These are phyloP conservation scores for Fraxinus angustifolia DNA, from an alignment of 305 asterid species.

Conservation along the genomic window DNA sequence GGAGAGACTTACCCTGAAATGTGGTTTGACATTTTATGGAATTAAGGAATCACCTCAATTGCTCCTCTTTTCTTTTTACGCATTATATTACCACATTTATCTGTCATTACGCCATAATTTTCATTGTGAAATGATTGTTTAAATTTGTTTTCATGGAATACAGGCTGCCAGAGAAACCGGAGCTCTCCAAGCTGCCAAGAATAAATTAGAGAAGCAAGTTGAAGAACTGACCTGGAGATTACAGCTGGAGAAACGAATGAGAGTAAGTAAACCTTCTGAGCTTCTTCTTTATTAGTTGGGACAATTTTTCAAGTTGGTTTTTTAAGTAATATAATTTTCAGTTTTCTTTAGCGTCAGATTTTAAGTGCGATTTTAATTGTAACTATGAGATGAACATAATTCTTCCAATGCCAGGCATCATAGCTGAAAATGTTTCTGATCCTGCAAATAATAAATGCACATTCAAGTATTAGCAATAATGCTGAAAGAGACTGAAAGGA, in stretches of 20 bases:
- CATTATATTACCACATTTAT: background rate
- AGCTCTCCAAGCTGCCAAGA: conserved; percentile 99
- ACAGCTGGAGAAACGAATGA: conserved; percentile 98
- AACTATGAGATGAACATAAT: background rate
- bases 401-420: background rate
- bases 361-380: background rate
- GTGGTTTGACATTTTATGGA: conserved; percentile 30
- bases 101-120: background rate
- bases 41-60: conserved; percentile 16
- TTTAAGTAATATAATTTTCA: background rate
- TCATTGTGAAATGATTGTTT: background rate
- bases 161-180: conserved; percentile 99
- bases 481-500: background rate
- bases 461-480: background rate
- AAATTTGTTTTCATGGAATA: conserved; percentile 12
- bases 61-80: background rate
- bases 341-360: background rate
- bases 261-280: conserved; percentile 47
- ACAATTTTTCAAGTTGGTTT: background rate
- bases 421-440: background rate
- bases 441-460: background rate
- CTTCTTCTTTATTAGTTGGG: background rate
- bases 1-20: conserved; percentile 16
- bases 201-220: conserved; percentile 98
- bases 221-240: conserved; percentile 98